Conservation (phyloP, 1,284 basidiomycete genomes). For the Boletellus deceptivus region DNA sequence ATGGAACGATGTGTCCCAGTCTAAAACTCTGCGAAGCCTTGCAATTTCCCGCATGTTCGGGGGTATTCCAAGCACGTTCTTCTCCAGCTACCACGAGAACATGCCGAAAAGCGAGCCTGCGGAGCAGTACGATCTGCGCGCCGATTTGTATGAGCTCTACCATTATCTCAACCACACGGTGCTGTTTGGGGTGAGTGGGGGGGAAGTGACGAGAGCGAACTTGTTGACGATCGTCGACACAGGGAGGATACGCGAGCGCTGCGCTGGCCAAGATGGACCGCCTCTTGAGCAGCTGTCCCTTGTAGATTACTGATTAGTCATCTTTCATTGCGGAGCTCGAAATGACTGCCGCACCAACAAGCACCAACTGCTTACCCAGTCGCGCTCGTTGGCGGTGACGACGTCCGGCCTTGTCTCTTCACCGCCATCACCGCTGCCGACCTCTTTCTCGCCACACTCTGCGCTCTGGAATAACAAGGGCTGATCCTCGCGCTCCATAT, state of each 20-base stretch:
- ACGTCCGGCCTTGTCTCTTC: constrained; percentile 11
- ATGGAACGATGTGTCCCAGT: neutral
- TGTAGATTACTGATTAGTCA: constrained; percentile 17
- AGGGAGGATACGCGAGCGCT: constrained; percentile 60
- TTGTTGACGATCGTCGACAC: constrained; percentile 6
- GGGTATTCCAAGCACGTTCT: constrained; percentile 72
- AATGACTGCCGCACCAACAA: constrained; percentile 17
- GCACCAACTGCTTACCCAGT: constrained; percentile 26
- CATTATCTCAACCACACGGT: constrained; percentile 86
- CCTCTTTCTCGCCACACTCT: neutral
- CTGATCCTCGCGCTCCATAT: neutral
- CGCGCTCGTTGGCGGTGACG: constrained; percentile 20
- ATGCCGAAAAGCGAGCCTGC: constrained; percentile 69
- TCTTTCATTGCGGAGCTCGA: constrained; percentile 15
- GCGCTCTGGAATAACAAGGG: neutral
- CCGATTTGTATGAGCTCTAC: constrained; percentile 79
- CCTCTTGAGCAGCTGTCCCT: constrained; percentile 38
- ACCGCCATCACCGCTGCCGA: constrained; percentile 7
- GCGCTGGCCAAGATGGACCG: constrained; percentile 56
- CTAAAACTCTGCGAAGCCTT: constrained; percentile 45
- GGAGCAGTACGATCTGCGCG: constrained; percentile 67
- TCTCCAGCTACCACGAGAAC: constrained; percentile 67
- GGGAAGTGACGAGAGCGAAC: neutral
- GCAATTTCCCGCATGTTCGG: constrained; percentile 86
- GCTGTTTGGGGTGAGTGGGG: constrained; percentile 61